These are phyloP conservation scores for Aspergillus olivimuriae DNA, from an alignment of 495 filamentous ascomycete species.

Conservation along the genomic window DNA sequence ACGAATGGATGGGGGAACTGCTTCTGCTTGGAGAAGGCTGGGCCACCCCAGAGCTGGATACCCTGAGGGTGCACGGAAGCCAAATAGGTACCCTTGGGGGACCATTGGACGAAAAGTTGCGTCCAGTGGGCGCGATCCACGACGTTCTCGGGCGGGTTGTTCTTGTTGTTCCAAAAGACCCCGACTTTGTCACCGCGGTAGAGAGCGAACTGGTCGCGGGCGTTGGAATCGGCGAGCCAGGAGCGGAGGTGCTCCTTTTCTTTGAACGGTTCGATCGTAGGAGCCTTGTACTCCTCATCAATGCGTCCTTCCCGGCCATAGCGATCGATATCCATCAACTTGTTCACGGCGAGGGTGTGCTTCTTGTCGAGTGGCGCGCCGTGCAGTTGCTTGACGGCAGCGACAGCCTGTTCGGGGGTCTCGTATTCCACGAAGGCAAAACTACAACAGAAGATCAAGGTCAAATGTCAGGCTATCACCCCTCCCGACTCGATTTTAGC, in stretches of 20 bases:
- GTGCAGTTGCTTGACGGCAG: constrained; percentile 80
- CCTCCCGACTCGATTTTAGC: too few relatives aligned
- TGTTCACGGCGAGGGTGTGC: constrained; percentile 93
- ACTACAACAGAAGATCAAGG: too few relatives aligned
- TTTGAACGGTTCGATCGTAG: constrained; percentile 68
- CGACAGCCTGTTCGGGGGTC: constrained; percentile 81
- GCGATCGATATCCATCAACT: constrained; percentile 93
- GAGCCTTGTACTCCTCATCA: constrained; percentile 79
- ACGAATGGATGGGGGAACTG: constrained; percentile 92
- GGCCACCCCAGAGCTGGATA: constrained; percentile 93
- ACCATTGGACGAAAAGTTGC: constrained; percentile 96
- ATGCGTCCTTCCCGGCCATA: constrained; percentile 91
- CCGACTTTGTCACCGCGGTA: constrained; percentile 84
- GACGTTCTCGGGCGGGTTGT: constrained; percentile 76
- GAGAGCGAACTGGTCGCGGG: constrained; percentile 90
- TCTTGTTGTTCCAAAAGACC: constrained; percentile 97
- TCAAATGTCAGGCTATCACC: too few relatives aligned
- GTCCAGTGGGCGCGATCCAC: constrained; percentile 94
- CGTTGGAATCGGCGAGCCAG: constrained; percentile 80
- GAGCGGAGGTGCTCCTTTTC: constrained; percentile 93
- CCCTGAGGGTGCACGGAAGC: constrained; percentile 92
- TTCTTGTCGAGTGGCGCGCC: constrained; percentile 83
- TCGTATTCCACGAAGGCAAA: constrained; percentile 96
- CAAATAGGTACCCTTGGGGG: constrained; percentile 86
- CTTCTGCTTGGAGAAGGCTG: constrained; percentile 80